Base-by-base conservation (phyloP, 495 filamentous ascomycete species). In the Aspergillus funiculosus region DNA sequence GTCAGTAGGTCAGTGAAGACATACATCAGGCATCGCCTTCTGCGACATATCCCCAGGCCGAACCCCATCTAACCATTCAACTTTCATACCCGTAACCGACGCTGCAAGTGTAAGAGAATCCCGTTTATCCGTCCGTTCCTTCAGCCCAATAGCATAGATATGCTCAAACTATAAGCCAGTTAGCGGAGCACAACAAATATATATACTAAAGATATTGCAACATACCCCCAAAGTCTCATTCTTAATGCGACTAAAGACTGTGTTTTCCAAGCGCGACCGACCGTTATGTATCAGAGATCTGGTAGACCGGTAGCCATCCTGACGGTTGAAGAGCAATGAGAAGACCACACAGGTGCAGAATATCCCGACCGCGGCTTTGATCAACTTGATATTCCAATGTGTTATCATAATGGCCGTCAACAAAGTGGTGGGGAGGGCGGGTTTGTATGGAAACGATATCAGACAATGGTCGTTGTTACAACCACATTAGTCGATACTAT, bases 61-160 rank as follows among this genome's bases (percentile, higher is more conserved):
- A 9, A 63, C 64, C 0, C 79, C 81, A 28, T 76, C 64, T 10
- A 83, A 58, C 58, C 75, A 80, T 1, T 77, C 74, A 2, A 81
- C 57, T 4, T 66, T 63, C 15, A 86, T 60, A 8, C 71, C 69
- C 8, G 64, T 73, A 1, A 78, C 52, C 1, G 71, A 72, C 3
- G 79, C 73, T 1, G 74, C 68, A 2, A 82, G 58, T 2, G 64
- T 61, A 39, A 84, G 67, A 7, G 71, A 76, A 67, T 86, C 80
- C 17, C 78, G 75, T 21, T 81, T 77, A 49, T 86, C 82, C 6
- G 74, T 73, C 14, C 82, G 69, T 15, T 69, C 66, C 4, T 76
- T 74, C 21, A 86, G 63, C 35, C 77, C 80, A 37, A 86, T 74
- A 34, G 80, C 79, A 50, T 80, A 77, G 20, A 85, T 44, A 30